phyloP scores from a whole-genome alignment of 2,329 filamentous ascomycete genomes.

The Cladosporium sp. region DNA sequence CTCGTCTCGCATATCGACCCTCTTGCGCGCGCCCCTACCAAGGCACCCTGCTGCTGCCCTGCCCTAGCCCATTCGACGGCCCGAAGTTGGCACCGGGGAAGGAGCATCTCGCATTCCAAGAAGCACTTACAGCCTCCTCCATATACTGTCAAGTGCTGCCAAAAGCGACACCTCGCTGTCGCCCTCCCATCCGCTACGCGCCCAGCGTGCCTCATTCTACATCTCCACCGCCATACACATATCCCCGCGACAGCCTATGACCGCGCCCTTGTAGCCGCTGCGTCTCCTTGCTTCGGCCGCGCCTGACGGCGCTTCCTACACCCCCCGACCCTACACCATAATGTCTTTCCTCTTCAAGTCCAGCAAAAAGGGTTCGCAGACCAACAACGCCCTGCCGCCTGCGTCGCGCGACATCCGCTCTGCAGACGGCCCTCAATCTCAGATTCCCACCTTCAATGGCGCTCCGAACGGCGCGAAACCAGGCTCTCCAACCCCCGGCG shows the following conservation, averaged over 20 bases:
- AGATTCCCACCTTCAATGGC: conserved; percentile 52
- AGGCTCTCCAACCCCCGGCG: conserved; percentile 55
- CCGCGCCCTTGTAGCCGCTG: conserved; percentile 10
- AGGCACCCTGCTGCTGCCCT: not conserved
- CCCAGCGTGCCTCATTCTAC: conserved; percentile 10
- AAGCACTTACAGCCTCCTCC: conserved; percentile 11
- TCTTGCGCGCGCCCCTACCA: not conserved
- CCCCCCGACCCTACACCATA: conserved; percentile 12
- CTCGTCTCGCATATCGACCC: not conserved
- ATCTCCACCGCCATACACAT: not conserved
- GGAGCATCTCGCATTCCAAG: conserved; percentile 7
- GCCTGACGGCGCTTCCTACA: conserved; percentile 12
- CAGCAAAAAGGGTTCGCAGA: conserved; percentile 37
- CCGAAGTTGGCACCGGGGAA: conserved; percentile 6
- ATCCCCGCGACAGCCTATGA: conserved; percentile 12
- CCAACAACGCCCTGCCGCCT: conserved; percentile 49
- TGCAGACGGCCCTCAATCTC: conserved; percentile 51
- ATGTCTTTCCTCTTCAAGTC: conserved; percentile 58
- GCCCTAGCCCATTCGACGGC: not conserved
- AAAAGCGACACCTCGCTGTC: not conserved
- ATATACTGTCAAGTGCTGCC: not conserved
- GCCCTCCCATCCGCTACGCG: not conserved
- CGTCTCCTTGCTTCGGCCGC: conserved; percentile 17
- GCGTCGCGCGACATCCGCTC: conserved; percentile 58
- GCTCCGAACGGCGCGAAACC: conserved; percentile 29